Evolutionary conservation across 345 rosid genomes (phyloP), one percentile per base, ranked within the genome.

Genomic region (Populus davidiana): DNA sequence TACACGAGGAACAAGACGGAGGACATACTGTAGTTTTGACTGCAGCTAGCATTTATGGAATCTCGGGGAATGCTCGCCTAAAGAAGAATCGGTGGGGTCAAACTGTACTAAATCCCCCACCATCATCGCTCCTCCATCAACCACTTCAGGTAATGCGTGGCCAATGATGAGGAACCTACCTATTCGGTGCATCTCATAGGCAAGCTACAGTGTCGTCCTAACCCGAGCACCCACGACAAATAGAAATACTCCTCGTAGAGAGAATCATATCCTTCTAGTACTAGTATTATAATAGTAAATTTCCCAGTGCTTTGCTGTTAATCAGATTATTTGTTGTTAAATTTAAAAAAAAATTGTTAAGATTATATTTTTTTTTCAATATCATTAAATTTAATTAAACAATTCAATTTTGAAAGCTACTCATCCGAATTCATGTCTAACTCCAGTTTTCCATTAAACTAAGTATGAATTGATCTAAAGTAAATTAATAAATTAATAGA

Each of bases 381-480:
- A 31, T 31, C 4, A 31, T 31, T 31, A 31, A 31, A 31, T 31
- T 31, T 0, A 2, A 31, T 31, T 31, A 31, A 31, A 2, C 33
- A 31, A 31, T 31, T 31, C 33, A 31, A 31, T 31, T 0, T 31
- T 31, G 0, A 3, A 31, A 31, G 0, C 5, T 33, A 33, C 33
- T 3, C 0, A 4, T 4, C 0, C 0, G 35, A 4, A 0, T 33
- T 4, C 5, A 33, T 33, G 5, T 0, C 5, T 33, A 33, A 3
- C 0, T 33, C 35, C 0, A 33, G 1, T 33, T 33, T 33, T 33
- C 0, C 4, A 4, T 33, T 33, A 33, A 33, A 33, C 0, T 0
- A 0, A 0, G 0, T 33, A 0, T 0, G 0, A 33, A 0, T 4
- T 33, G 1, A 33, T 33, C 0, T 4, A 33, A 33, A 33, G 4